phyloP scores from a whole-genome alignment of 129 eudicot genomes.

The Flaveria ramosissima region DNA sequence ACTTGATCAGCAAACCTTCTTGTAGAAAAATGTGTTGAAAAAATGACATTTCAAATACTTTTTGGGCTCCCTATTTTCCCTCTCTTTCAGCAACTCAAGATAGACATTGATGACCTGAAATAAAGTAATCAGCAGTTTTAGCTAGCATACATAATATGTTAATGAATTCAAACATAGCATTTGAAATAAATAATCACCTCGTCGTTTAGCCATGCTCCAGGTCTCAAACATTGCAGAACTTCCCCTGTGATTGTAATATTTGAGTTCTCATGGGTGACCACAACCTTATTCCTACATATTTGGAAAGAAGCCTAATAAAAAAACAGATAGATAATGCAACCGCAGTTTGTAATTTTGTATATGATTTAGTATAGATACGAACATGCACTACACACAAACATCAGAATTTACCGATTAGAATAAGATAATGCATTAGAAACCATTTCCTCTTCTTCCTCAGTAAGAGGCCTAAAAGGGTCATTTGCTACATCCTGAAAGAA shows the following conservation, averaged over 20 bases:
- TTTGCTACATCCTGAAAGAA: slow-evolving; percentile 49
- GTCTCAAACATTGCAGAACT: slow-evolving; percentile 73
- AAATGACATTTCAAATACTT: slow-evolving; percentile 86
- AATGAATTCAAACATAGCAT: background rate
- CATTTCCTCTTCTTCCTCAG: slow-evolving; percentile 55
- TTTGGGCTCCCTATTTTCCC: slow-evolving; percentile 86
- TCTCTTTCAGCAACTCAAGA: slow-evolving; percentile 82
- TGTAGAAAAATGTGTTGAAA: slow-evolving; percentile 91
- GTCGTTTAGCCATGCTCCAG: slow-evolving; percentile 84
- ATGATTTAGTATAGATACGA: background rate
- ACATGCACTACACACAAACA: slow-evolving; percentile 10
- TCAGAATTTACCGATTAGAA: slow-evolving; percentile 48
- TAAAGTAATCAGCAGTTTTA: slow-evolving; percentile 25
- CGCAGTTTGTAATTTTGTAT: background rate
- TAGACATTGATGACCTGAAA: slow-evolving; percentile 83
- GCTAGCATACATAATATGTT: background rate
- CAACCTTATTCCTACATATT: slow-evolving; percentile 56
- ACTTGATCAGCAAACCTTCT: slow-evolving; percentile 63
- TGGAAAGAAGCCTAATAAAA: background rate
- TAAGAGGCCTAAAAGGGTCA: slow-evolving; percentile 75
- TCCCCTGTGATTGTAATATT: slow-evolving; percentile 80
- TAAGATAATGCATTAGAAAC: slow-evolving; percentile 58
- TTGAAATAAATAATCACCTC: slow-evolving; percentile 53
- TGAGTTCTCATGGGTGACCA: slow-evolving; percentile 77
- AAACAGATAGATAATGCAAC: slow-evolving; percentile 8